A percentile compares a stretch with the other conserved stretches of the same genome.
phyloP scores from a whole-genome alignment of 2,329 filamentous ascomycete species.

The Cercospora sojina region DNA sequence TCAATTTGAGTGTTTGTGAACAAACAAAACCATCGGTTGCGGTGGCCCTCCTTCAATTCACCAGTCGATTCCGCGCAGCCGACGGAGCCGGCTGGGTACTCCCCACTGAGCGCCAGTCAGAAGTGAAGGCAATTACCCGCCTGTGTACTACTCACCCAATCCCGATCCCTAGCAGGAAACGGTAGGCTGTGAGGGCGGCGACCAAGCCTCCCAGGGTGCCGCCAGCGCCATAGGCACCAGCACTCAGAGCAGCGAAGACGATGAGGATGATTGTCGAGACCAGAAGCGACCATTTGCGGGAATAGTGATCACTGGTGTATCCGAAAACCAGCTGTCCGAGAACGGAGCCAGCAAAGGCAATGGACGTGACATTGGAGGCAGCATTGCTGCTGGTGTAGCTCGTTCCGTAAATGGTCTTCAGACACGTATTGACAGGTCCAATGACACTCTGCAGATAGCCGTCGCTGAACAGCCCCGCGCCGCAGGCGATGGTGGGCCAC shows the following conservation, averaged over 20 bases:
- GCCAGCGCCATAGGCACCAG: slow-evolving; percentile 72
- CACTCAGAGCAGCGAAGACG: slow-evolving; percentile 75
- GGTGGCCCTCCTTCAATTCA: slow-evolving; percentile 73
- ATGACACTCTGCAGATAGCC: slow-evolving; percentile 93
- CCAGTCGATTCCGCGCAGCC: slow-evolving; percentile 80
- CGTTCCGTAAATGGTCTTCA: slow-evolving; percentile 65
- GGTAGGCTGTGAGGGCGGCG: slow-evolving; percentile 74
- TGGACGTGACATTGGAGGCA: slow-evolving; percentile 72
- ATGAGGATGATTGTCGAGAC: slow-evolving; percentile 80
- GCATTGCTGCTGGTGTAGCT: slow-evolving; percentile 69
- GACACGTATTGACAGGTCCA: slow-evolving; percentile 78
- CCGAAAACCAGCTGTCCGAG: slow-evolving; percentile 80
- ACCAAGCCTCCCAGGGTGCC: slow-evolving; percentile 71
- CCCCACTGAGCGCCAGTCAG: slow-evolving; percentile 43
- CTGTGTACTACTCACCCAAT: slow-evolving; percentile 35
- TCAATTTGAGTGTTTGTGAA: slow-evolving; percentile 90
- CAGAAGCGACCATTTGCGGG: slow-evolving; percentile 77
- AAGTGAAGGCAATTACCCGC: slow-evolving; percentile 35
- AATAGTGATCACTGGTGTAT: slow-evolving; percentile 78
- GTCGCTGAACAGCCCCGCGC: slow-evolving; percentile 85
- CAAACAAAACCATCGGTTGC: slow-evolving; percentile 77
- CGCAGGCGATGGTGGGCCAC: slow-evolving; percentile 81
- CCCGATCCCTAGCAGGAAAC: slow-evolving; percentile 68
- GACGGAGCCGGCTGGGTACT: slow-evolving; percentile 81
- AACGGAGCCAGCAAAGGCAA: slow-evolving; percentile 78